Base-by-base conservation (phyloP, 1,139 yeast species). In the Lodderomyces oxycetoniae region DNA sequence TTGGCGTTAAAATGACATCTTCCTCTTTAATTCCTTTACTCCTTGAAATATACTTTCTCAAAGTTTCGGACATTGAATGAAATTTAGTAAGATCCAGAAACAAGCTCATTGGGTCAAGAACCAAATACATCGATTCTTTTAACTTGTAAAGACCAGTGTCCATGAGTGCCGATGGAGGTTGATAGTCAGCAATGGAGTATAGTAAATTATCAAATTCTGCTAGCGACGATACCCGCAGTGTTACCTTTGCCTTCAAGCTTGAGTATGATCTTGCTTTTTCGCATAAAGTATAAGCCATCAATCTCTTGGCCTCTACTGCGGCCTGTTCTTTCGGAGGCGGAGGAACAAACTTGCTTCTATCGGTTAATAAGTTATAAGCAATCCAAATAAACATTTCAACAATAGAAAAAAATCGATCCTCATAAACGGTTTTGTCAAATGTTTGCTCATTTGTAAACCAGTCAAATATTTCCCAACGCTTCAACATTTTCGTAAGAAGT, bases 401-500 rank as follows among this genome's bases (percentile, higher is more conserved):
- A 11, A 81, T 66, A 2, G 68, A 54, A 12, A 58, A 46, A 24
- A 77, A 67, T 38, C 78, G 67, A 23, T 80, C 86, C 34, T 77
- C 80, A 48, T 79, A 83, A 2, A 71, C 52, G 0, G 84, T 77
- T 4, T 52, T 41, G 1, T 58, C 50, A 27, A 54, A 53, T 12
- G 58, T 48, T 2, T 55, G 61, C 2, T 53, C 58, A 12, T 69
- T 68, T n/a, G 49, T 46, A 41, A 66, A 71, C 80, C 87, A 79
- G 1, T 59, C 59, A 13, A 62, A 45, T 20, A 83, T 49, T 41
- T 75, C 86, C 79, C 83, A 82, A 39, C 84, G 61, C 34, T 74
- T 77, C 31, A 79, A 55, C 35, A 79, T 61, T 35, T 77, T 74
- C 31, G 41, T 44, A 31, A 74, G 53, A 2, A 75, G 55, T 1